Conservation (phyloP, 306 rosid genomes). For the Neltuma alba region DNA sequence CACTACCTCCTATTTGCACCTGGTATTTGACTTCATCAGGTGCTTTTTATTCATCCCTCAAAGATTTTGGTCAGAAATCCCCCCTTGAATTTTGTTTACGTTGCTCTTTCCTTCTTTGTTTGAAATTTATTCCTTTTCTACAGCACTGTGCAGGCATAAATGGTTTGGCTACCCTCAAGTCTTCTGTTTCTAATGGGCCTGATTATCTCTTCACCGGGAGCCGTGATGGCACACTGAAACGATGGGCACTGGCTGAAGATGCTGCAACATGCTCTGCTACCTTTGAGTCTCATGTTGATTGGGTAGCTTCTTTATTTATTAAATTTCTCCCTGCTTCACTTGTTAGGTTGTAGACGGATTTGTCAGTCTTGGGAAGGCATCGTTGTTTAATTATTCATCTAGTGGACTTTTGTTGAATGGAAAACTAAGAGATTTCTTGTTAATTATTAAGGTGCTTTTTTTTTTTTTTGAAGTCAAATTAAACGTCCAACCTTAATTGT, state of each 20-base stretch:
- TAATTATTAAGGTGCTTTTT: constrained; percentile 3
- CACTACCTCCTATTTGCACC: not conserved
- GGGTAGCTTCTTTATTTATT: constrained; percentile 54
- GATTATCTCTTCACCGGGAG: constrained; percentile 82
- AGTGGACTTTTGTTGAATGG: not conserved
- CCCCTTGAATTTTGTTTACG: not conserved
- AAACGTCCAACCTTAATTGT: constrained; percentile 2
- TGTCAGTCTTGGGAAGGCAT: not conserved
- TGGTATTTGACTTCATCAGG: not conserved
- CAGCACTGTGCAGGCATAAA: constrained; percentile 92
- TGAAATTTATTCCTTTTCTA: constrained; percentile 39
- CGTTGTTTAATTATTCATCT: constrained; percentile 12
- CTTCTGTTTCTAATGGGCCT: constrained; percentile 50
- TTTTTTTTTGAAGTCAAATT: constrained; percentile 3
- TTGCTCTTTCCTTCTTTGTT: constrained; percentile 12
- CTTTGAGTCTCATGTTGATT: constrained; percentile 91
- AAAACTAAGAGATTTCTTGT: not conserved
- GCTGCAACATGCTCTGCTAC: constrained; percentile 75
- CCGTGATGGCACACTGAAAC: constrained; percentile 83
- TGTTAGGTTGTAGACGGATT: constrained; percentile 26
- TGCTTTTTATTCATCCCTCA: not conserved
- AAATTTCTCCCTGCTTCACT: not conserved
- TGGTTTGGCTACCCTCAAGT: constrained; percentile 61
- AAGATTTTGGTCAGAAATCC: constrained; percentile 12
- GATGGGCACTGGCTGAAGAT: constrained; percentile 71